Evolutionary conservation across 305 asterid species (phyloP), one percentile per base, ranked within the genome.

Genomic region (Euphrasia arctica): DNA sequence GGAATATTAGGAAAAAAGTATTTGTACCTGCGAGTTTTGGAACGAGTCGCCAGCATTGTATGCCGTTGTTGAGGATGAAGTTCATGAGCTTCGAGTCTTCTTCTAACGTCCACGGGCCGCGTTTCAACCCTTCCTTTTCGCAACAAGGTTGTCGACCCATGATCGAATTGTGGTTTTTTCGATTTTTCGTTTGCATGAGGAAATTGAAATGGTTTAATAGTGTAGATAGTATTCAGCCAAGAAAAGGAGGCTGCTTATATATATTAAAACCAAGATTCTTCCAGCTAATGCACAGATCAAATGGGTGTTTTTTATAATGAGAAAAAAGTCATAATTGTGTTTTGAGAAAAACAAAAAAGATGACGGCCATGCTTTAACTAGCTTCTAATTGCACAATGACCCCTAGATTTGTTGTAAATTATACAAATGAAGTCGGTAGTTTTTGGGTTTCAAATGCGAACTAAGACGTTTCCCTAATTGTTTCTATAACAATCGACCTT

Each of bases 101-200:
- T 71, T 90, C 91, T 49, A 80, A 68, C 0, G 91, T 90, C 97
- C 95, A 90, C 0, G 95, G 95, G 41, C 97, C 95, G 27, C 95
- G 84, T 71, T 77, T 87, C 13, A 90, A 79, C 27, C 95, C 95
- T 4, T 78, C 76, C 62, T 82, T 87, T 27, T 87, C 97, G 60
- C 95, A 90, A 51, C 95, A 90, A 61, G 95, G 95, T 67, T 85
- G 95, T 61, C 97, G 77, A 70, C 97, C 95, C 97, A 90, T 90
- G 59, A 50, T 59, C 22, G 22, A 18, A 18, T 18, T 18, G 22
- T 18, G 22, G 22, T 18, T 18, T 18, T 18, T 18, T 18, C 22
- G 22, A 18, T 18, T 18, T 18, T 18, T 60, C 14, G 10, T 22
- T 29, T 54, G 54, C 64, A 61, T 64, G 58, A 36, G 3, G 39